Evolutionary conservation across 257 asterid species (phyloP).

Genomic region (Gentiana dahurica): DNA sequence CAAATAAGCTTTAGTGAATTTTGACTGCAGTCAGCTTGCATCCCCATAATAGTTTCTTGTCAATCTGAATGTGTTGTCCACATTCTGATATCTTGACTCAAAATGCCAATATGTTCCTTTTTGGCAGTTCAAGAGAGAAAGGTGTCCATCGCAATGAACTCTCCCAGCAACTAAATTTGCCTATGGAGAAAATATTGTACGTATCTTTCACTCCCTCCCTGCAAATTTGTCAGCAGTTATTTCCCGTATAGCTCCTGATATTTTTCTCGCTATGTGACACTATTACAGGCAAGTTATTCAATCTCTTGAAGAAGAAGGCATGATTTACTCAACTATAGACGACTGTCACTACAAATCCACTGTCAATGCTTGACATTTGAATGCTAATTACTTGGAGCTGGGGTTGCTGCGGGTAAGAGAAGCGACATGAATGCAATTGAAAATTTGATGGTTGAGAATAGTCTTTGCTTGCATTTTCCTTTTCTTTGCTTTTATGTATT

Average conservation of each 20-base stretch:
- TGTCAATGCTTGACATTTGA: conserved; percentile 40
- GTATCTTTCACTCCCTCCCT: conserved; percentile 15
- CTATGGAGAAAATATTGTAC: conserved; percentile 44
- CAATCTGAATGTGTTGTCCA: neutral
- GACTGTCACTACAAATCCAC: conserved; percentile 69
- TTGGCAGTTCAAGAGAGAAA: conserved; percentile 40
- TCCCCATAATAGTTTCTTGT: neutral
- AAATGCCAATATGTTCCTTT: conserved; percentile 2
- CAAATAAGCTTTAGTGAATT: too few relatives aligned
- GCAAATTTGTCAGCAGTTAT: conserved; percentile 2
- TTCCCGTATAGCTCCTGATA: conserved; percentile 4
- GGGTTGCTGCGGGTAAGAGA: too few relatives aligned
- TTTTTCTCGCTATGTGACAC: conserved; percentile 8
- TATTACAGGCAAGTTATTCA: conserved; percentile 51
- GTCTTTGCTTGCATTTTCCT: too few relatives aligned
- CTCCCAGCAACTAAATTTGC: conserved; percentile 37
- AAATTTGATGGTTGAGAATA: too few relatives aligned
- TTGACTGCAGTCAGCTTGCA: too few relatives aligned
- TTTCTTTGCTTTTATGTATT: conserved; percentile 1
- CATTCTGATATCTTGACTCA: conserved; percentile 2
- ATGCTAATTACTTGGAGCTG: too few relatives aligned
- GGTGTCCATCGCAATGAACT: conserved; percentile 64
- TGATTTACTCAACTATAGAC: conserved; percentile 59
- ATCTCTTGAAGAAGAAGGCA: conserved; percentile 55
- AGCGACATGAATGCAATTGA: too few relatives aligned